Conservation (phyloP, 2,329 filamentous ascomycete species). For the Gnomoniopsis sp. region DNA sequence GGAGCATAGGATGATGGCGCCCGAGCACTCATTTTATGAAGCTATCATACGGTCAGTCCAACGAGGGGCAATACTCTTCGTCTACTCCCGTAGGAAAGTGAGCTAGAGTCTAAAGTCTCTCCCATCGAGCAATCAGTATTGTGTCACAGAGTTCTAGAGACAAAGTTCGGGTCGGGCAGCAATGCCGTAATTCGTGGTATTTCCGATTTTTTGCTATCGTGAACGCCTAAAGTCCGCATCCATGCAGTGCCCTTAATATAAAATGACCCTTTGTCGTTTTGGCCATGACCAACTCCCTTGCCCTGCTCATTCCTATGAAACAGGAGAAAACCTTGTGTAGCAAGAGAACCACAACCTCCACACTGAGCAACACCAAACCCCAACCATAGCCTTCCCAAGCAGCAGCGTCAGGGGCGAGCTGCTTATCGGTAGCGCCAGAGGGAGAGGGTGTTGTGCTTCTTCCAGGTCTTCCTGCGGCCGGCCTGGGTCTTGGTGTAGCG, state of each 20-base stretch:
- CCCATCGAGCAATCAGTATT: no score
- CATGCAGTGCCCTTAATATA: constrained; percentile 16
- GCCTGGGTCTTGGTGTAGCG: constrained; percentile 98
- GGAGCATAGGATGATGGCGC: no score
- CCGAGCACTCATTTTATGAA: no score
- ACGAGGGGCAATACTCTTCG: no score
- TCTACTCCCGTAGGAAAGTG: no score
- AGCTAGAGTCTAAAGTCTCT: no score
- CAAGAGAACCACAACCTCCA: constrained; percentile 10
- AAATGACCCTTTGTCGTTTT: constrained; percentile 13
- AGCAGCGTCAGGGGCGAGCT: constrained; percentile 16
- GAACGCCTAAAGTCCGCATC: constrained; percentile 19
- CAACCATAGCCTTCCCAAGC: constrained; percentile 5
- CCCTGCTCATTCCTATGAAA: constrained; percentile 10
- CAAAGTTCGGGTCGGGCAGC: constrained; percentile 16
- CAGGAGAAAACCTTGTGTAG: constrained; percentile 11
- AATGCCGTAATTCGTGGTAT: constrained; percentile 20
- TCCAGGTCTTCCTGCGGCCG: constrained; percentile 99
- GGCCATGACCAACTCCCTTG: constrained; percentile 11
- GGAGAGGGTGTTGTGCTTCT: constrained; percentile 98
- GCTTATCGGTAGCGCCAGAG: constrained; percentile 95
- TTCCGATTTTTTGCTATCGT: constrained; percentile 18
- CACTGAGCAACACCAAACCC: neutral
- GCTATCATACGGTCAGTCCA: no score
- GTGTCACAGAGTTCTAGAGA: no score